Base-by-base conservation (phyloP, 139 green algal species). In the Chlorella vulgaris region DNA sequence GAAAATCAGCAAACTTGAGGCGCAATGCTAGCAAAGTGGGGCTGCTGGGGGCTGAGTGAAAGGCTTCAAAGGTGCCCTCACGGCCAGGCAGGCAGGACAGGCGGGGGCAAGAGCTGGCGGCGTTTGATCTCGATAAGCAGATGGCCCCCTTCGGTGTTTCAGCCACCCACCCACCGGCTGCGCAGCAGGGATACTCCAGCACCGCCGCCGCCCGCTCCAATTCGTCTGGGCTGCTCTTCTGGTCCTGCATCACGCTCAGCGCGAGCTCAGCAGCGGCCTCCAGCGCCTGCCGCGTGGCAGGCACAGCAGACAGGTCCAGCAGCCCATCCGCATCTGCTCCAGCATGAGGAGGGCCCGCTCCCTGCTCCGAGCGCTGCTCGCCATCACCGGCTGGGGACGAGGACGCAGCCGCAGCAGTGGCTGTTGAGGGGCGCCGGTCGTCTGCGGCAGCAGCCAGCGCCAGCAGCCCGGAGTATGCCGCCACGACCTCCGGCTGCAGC, bases 301-400 rank as follows among this genome's bases (percentile, higher is more conserved):
- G 36, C 53, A 88, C 83, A 29, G 80, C 83, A n/a, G 67, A 69
- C 40, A 86, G 24, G 29, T 89, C 86, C 55, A 89, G 51, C 24
- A 10, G 2, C 26, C 1, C 74, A 39, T 8, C 74, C 39, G 42
- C 58, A 29, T 26, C 58, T n/a, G n/a, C 42, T 26, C 51, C 29
- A 53, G 61, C 8, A 13, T 28, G 10, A 19, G 19, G 29, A 15
- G 7, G n/a, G n/a, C n/a, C n/a, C n/a, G n/a, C 67, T 38, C 18
- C 26, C 68, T 31, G 26, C 69, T n/a, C n/a, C n/a, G n/a, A n/a
- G n/a, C n/a, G n/a, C n/a, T n/a, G n/a, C n/a, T n/a, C n/a, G n/a
- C n/a, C n/a, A n/a, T n/a, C n/a, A n/a, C n/a, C n/a, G n/a, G n/a
- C n/a, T n/a, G n/a, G n/a, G n/a, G n/a, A n/a, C n/a, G n/a, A n/a